Evolutionary conservation across 148 eudicot species (phyloP), one percentile per base, ranked within the genome.

Genomic region (Chenopodium berlandieri): DNA sequence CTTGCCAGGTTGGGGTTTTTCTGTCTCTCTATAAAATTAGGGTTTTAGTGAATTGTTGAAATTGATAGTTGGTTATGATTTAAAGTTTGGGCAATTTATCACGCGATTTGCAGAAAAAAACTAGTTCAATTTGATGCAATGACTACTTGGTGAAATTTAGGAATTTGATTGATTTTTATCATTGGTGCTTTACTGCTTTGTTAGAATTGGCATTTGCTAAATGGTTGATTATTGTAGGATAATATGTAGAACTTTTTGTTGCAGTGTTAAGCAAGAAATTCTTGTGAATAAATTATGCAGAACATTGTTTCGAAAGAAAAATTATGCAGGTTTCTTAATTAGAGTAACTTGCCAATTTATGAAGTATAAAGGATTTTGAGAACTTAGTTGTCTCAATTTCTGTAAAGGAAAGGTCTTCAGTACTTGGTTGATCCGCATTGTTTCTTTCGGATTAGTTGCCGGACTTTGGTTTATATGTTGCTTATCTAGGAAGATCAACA

Each of bases 1-100:
- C 97, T 32, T 95, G 97, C 79, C 79, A 90, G 94, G 99, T 37
- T 37, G 44, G 44, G 44, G 7, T 93, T 44, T 67, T 17, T 58
- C 16, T 1, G 32, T 73, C n/a, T 44, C 13, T 10, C 34, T 44
- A 32, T 50, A 52, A n/a, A 67, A 69, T 78, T 77, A 71, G 80
- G 80, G 80, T 82, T 82, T 82, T 25, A 52, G 44, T 50, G 40
- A 22, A 71, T 68, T 50, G 52, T 31, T 9, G 10, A 19, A 46
- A 14, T 37, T 37, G 7, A 37, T 37, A 37, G 44, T 37, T 37
- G 44, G 0, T 37, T 37, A 50, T 10, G 54, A 2, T 50, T 50
- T 11, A 11, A 50, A 1, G 1, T 50, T 50, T 50, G 3, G 12
- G 12, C 54, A 50, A 50, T 50, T 50, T 50, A 50, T 50, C 16